Conservation (phyloP, 306 rosid species). For the Vicia sativa region DNA sequence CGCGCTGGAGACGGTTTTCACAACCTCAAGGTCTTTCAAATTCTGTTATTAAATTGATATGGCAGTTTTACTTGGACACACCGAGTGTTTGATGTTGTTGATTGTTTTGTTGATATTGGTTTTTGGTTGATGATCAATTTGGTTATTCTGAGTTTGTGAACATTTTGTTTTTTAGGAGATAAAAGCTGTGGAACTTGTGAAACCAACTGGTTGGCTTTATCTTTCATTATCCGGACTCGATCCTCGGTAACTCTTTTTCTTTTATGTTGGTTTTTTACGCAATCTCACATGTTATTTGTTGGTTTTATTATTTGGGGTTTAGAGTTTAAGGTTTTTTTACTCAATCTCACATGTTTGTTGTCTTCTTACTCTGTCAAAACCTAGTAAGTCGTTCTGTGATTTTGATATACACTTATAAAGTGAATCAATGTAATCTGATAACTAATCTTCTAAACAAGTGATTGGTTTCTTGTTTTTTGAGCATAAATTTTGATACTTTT, state of each 20-base stretch:
- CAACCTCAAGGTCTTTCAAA: conserved; percentile 66
- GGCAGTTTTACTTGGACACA: too few species aligned
- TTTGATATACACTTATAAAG: background rate
- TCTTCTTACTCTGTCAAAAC: background rate
- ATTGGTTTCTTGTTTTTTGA: background rate
- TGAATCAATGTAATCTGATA: background rate
- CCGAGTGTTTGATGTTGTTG: background rate
- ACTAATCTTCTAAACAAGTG: background rate
- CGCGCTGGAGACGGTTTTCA: conserved; percentile 96
- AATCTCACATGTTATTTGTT: background rate
- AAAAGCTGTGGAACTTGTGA: conserved; percentile 77
- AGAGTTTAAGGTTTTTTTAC: background rate
- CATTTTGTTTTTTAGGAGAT: conserved; percentile 62
- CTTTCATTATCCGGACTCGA: conserved; percentile 79
- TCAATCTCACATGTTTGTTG: background rate
- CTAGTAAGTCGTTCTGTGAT: background rate
- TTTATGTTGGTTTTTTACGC: background rate
- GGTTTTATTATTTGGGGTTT: too few species aligned
- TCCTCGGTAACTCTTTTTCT: conserved; percentile 60
- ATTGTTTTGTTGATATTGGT: background rate
- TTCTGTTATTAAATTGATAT: background rate
- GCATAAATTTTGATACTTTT: background rate
- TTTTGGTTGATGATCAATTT: conserved; percentile 11
- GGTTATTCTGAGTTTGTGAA: conserved; percentile 25
- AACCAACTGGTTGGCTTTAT: conserved; percentile 93